These are phyloP conservation scores for Rhodomyrtus psidioides DNA, from an alignment of 441 rosid genomes.

Conservation along the genomic window DNA sequence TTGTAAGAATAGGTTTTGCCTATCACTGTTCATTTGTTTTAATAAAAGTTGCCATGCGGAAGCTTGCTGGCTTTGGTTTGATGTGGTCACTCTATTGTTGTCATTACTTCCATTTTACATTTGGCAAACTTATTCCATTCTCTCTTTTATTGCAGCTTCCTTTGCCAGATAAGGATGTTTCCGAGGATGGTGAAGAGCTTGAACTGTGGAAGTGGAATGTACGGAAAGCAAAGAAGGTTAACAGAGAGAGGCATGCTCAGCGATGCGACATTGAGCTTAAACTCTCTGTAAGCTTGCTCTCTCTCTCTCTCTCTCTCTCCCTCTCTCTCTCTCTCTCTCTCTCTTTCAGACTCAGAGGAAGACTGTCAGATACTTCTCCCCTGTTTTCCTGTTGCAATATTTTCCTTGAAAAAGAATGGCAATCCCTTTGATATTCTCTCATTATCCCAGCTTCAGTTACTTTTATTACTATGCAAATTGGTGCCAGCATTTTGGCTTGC, in stretches of 20 bases:
- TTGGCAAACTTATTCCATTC: not conserved
- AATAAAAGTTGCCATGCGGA: not conserved
- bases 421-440: not conserved
- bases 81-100: not conserved
- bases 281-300: conserved; percentile 58
- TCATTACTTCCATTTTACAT: no score
- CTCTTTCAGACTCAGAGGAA: not conserved
- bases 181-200: conserved; percentile 53
- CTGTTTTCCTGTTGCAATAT: not conserved
- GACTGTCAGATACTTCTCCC: not conserved
- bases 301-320: not conserved
- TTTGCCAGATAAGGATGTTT: conserved; percentile 51
- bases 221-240: conserved; percentile 70
- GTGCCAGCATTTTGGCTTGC: not conserved
- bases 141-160: conserved; percentile 37
- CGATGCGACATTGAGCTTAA: conserved; percentile 90
- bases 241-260: conserved; percentile 78
- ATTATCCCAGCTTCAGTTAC: not conserved
- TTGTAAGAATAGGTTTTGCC: not conserved
- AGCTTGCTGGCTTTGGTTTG: not conserved
- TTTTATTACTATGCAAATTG: not conserved
- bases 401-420: not conserved
- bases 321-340: not conserved
- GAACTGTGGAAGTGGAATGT: conserved; percentile 69
- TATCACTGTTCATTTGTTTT: not conserved